Evolutionary conservation across 2,329 filamentous ascomycete species (phyloP).

Genomic region (Penicillium palitans): DNA sequence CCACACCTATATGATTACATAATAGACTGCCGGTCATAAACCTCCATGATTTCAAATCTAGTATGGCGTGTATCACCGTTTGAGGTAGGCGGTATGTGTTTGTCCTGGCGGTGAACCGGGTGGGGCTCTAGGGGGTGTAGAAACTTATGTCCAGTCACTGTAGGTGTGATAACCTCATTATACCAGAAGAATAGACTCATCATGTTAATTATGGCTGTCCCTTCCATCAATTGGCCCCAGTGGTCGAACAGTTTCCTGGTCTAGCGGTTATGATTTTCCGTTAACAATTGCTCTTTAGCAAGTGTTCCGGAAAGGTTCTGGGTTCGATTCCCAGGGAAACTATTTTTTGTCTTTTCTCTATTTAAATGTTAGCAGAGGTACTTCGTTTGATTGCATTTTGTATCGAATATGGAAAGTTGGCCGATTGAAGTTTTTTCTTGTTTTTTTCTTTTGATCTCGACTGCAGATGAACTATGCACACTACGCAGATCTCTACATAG

Average conservation of each 20-base stretch:
- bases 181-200: neutral
- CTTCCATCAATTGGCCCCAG: neutral
- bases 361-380: neutral
- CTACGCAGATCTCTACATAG: neutral
- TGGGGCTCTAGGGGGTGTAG: too few species aligned
- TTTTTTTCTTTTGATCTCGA: neutral
- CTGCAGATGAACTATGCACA: neutral
- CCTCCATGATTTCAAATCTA: too few species aligned
- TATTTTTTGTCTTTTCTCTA: neutral
- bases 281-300: constrained; percentile 15
- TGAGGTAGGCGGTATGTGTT: too few species aligned
- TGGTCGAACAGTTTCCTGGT: constrained; percentile 11
- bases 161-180: too few species aligned
- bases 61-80: too few species aligned
- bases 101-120: too few species aligned
- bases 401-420: neutral
- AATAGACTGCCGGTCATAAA: too few species aligned
- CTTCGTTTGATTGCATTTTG: neutral
- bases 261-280: constrained; percentile 18
- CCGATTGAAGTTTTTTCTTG: neutral
- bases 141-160: too few species aligned
- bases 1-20: too few species aligned
- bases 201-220: fast-evolving
- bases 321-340: constrained; percentile 17
- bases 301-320: constrained; percentile 15